Evolutionary conservation across 805 yeast genomes (phyloP).

Genomic region (Sporopachydermia quercuum): DNA sequence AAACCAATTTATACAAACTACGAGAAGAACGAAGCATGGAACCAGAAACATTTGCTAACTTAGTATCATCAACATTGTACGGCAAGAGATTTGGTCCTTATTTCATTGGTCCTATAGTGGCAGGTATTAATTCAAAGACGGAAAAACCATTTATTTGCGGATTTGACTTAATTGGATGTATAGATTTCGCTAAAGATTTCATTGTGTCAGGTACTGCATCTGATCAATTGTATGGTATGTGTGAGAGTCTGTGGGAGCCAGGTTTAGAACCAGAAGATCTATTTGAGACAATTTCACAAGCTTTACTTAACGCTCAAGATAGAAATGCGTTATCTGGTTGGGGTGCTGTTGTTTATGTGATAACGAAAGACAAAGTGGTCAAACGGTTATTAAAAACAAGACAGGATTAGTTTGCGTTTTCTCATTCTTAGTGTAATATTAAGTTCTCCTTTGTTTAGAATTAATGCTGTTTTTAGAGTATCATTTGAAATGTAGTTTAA

Average conservation of each 20-base stretch:
- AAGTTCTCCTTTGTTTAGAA: too few species aligned
- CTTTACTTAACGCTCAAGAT: conserved; percentile 85
- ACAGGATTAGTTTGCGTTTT: conserved; percentile 51
- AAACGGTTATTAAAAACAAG: conserved; percentile 84
- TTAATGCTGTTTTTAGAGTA: too few species aligned
- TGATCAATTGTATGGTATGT: conserved; percentile 97
- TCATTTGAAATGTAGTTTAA: too few species aligned
- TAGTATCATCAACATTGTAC: conserved; percentile 80
- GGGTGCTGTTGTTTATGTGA: conserved; percentile 92
- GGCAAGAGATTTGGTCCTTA: conserved; percentile 92
- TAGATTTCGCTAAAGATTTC: conserved; percentile 88
- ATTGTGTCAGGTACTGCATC: conserved; percentile 92
- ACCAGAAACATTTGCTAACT: conserved; percentile 85
- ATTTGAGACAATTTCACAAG: conserved; percentile 91
- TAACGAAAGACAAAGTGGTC: conserved; percentile 82
- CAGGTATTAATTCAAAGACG: conserved; percentile 78
- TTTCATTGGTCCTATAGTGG: conserved; percentile 93
- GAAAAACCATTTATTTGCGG: conserved; percentile 86
- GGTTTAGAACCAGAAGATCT: conserved; percentile 86
- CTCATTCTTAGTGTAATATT: too few species aligned
- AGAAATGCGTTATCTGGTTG: conserved; percentile 97
- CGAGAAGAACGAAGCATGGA: conserved; percentile 86
- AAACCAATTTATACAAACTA: conserved; percentile 77
- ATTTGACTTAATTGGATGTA: conserved; percentile 92
- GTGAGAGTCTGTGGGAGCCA: conserved; percentile 93